Base-by-base conservation (phyloP, 2,329 filamentous ascomycete species). In the Allantophomopsis lycopodina region DNA sequence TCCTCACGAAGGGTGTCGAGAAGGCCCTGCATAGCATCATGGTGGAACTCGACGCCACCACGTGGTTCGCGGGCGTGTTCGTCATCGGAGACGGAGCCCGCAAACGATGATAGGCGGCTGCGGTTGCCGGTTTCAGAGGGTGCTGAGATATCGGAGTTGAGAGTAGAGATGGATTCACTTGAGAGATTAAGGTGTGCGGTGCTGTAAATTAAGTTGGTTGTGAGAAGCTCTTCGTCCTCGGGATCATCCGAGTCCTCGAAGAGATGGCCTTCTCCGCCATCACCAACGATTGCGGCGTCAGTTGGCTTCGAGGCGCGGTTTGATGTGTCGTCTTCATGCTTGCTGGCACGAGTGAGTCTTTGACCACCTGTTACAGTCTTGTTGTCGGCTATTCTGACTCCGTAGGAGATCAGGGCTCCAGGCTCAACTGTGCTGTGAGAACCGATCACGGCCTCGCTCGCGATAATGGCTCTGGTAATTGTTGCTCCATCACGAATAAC, bases 1-100 rank as follows among this genome's bases (percentile, higher is more conserved):
- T 75, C 73, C 16, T 79, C 81, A 38, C 82, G 79, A 33, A 96
- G 69, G 17, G 86, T 83, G 52, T 95, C 88, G 45, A 88, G 71
- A n/a, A 96, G 73, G 44, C 85, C 89, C 47, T 79, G 70, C 3
- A 89, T 83, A 18, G 89, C 89, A 53, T 95, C 89, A 44, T 80
- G 71, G 56, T 94, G 84, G 69, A 96, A 96, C 42, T 77, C 68
- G 42, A 71, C 68, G 16, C 69, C 64, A 38, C 57, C 44, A 42
- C 60, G 61, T 42, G 60, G 62, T 21, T 52, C 60, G 38, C 7
- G 20, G 10, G 15, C 20, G 14, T 62, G 64, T 38, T 68, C 69
- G 39, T 76, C 71, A 13, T 77, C 75, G 1, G 80, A 84, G 48
- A 79, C 71, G 35, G 83, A 74, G 1, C 82, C 87, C 32, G 80